phyloP scores from a whole-genome alignment of 2,329 filamentous ascomycete species.

The Nothomitra cinnamomea region DNA sequence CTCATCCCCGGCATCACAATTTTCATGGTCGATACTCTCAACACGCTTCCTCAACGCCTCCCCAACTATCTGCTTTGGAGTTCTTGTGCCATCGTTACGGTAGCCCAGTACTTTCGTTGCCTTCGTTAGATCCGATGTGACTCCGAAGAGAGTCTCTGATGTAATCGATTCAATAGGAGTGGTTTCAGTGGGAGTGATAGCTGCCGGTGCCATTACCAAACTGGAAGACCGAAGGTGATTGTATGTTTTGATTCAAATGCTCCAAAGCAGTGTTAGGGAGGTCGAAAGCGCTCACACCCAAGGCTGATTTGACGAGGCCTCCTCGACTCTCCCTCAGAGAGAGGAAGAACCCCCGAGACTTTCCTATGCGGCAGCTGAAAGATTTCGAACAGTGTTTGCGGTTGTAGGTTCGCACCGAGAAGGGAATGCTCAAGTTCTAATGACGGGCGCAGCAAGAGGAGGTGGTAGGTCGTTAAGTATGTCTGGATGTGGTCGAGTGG shows the following conservation, averaged over 20 bases:
- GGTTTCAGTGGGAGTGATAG: conserved; percentile 30
- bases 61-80: conserved; percentile 48
- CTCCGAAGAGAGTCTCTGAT: background rate
- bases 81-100: conserved; percentile 15
- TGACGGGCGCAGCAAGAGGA: conserved; percentile 22
- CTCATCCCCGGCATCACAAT: conserved; percentile 82
- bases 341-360: conserved; percentile 97
- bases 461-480: conserved; percentile 33
- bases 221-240: conserved; percentile 17
- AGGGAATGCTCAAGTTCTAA: conserved; percentile 25
- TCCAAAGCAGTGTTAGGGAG: conserved; percentile 56
- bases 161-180: conserved; percentile 20
- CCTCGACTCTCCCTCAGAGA: conserved; percentile 97
- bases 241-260: conserved; percentile 10
- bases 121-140: background rate
- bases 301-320: conserved; percentile 86
- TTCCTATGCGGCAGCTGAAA: conserved; percentile 99
- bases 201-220: conserved; percentile 58
- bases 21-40: conserved; percentile 67
- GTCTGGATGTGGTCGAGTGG: conserved; percentile 27
- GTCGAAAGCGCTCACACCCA: conserved; percentile 86
- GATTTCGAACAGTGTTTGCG: conserved; percentile 29
- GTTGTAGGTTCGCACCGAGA: conserved; percentile 30
- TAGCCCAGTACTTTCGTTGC: conserved; percentile 14
- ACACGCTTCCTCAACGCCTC: conserved; percentile 76